Base-by-base conservation (phyloP, 2,329 filamentous ascomycete genomes). In the Daldinia sp. region DNA sequence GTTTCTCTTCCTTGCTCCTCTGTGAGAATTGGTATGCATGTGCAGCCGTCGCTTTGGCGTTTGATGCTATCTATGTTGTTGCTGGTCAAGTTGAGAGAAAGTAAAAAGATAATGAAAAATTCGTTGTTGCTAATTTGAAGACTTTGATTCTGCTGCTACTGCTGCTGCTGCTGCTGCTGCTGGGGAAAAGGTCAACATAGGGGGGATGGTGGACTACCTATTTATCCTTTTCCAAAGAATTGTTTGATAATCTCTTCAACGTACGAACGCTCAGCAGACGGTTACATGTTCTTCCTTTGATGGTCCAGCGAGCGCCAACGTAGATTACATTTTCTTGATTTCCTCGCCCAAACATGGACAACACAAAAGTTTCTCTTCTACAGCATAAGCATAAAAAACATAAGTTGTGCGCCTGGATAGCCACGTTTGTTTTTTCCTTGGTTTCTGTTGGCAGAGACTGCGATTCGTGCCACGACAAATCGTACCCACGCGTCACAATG, bases 381-480 rank as follows among this genome's bases (percentile, higher is more conserved):
- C 20, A 54, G 46, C 53, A 28, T 42, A 28, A 57, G 35, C 50
- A 60, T 57, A 42, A 53, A 60, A 41, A 41, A 48, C 44, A 51
- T 48, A 61, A 58, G 44, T 64, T 58, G 39, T 56, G 37, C 60
- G 48, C 12, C 15, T 48, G 46, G 57, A 58, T 33, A 68, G 65
- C 65, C 65, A 68, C 65, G 65, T 68, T 64, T 61, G 60, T 44
- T 30, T 53, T 57, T 61, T 68, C 35, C 60, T 63, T 61, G 56
- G 65, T 28, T 57, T 51, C 44, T 5, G 60, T 54, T 54, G 65
- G 60, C 44, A 56, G 39, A 48, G 42, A 28, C 9, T 26, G 60
- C 65, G 56, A 68, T 68, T 68, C 65, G 65, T 68, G 65, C 65
- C 65, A 68, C 65, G 65, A 68, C 65, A 68, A 68, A 57, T 68